Conservation (phyloP, 2,329 filamentous ascomycete genomes). For the Clonostachys sp. region DNA sequence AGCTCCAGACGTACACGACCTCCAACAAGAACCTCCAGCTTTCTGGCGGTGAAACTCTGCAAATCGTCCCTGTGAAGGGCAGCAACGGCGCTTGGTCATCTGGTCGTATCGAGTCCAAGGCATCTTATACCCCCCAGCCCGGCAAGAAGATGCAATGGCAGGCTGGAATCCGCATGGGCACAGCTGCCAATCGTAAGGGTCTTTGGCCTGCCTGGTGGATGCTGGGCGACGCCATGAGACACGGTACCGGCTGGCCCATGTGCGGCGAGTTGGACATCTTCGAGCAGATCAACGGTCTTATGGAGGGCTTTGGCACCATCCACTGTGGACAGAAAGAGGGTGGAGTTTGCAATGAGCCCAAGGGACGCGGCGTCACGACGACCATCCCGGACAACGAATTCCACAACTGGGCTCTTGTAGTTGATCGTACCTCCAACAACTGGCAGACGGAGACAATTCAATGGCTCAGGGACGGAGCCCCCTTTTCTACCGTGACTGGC, state of each 20-base stretch:
- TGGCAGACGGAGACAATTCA: conserved; percentile 43
- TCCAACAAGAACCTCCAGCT: conserved; percentile 41
- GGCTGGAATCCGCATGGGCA: conserved; percentile 38
- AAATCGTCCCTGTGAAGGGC: conserved; percentile 40
- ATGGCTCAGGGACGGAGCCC: conserved; percentile 39
- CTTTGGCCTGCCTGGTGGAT: conserved; percentile 52
- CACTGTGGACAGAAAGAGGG: conserved; percentile 40
- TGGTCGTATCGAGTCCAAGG: conserved; percentile 41
- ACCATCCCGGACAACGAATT: conserved; percentile 38
- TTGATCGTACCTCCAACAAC: conserved; percentile 34
- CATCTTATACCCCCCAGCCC: conserved; percentile 35
- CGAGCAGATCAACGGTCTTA: conserved; percentile 40
- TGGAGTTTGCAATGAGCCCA: conserved; percentile 42
- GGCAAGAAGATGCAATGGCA: conserved; percentile 36
- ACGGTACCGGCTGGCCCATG: conserved; percentile 39
- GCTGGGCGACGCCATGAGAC: conserved; percentile 39
- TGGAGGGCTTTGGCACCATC: conserved; percentile 39
- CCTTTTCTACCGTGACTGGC: conserved; percentile 38
- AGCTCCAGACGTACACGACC: conserved; percentile 40
- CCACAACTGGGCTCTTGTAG: conserved; percentile 42
- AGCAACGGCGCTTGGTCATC: conserved; percentile 39
- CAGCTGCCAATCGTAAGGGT: conserved; percentile 33
- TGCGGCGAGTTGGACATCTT: conserved; percentile 48
- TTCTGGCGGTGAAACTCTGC: conserved; percentile 43
- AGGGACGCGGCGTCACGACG: conserved; percentile 27